Conservation (phyloP, 805 yeast species). For the Starmera dryadoides region DNA sequence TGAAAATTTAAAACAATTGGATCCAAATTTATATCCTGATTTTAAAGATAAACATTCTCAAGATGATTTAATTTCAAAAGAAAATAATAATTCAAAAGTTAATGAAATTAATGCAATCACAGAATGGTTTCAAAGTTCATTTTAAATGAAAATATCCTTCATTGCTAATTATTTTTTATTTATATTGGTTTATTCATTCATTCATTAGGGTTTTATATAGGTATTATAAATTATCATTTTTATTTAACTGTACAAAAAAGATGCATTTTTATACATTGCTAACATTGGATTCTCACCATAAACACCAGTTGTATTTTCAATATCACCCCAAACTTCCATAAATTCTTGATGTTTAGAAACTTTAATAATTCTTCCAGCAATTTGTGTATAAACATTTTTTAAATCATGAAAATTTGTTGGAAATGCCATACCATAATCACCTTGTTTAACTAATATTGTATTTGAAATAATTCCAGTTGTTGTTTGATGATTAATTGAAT, state of each 20-base stretch:
- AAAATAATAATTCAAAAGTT: background rate
- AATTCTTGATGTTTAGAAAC: constrained; percentile 58
- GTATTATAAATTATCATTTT: background rate
- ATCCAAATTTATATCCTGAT: constrained; percentile 8
- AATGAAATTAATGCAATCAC: background rate
- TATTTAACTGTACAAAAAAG: constrained; percentile 37
- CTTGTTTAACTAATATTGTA: constrained; percentile 82
- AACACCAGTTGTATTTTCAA: constrained; percentile 57
- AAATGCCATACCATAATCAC: constrained; percentile 80
- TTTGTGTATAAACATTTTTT: constrained; percentile 52
- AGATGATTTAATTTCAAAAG: background rate
- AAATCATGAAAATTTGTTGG: constrained; percentile 69
- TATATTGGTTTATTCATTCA: background rate
- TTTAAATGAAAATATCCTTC: background rate
- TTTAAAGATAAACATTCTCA: constrained; percentile 27
- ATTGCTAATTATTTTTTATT: background rate
- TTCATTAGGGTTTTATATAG: background rate
- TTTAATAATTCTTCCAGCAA: constrained; percentile 52
- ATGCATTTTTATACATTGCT: constrained; percentile 67
- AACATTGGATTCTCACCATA: constrained; percentile 84
- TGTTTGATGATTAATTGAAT: no score
- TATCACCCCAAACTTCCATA: constrained; percentile 63
- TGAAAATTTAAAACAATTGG: constrained; percentile 13
- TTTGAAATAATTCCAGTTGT: no score
- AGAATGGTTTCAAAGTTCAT: constrained; percentile 1